Percentiles rank a stretch among this genome's conserved stretches.
These are phyloP conservation scores for Wickerhamomyces xylosicus DNA, from an alignment of 805 yeast genomes.

Conservation along the genomic window DNA sequence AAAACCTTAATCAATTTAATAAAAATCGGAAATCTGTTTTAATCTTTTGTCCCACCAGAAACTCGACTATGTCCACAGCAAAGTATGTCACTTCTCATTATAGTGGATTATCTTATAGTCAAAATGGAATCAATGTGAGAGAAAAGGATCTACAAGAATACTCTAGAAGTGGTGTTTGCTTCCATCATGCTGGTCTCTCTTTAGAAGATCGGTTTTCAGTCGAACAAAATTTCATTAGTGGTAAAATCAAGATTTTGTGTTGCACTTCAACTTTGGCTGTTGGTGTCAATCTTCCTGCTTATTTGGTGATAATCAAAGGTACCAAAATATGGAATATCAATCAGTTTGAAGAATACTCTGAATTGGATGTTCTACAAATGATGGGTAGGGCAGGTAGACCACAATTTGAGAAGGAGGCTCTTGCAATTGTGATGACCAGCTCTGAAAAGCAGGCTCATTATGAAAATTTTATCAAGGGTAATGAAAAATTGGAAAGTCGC, in stretches of 20 bases:
- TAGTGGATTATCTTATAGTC: neutral
- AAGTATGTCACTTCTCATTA: constrained; percentile 23
- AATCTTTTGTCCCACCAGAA: constrained; percentile 44
- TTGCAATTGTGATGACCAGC: constrained; percentile 39
- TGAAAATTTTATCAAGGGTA: constrained; percentile 30
- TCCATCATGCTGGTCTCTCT: constrained; percentile 50
- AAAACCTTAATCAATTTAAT: constrained; percentile 28
- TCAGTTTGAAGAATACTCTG: constrained; percentile 41
- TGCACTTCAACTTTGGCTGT: constrained; percentile 53
- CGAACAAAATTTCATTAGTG: constrained; percentile 34
- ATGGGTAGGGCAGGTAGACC: constrained; percentile 61
- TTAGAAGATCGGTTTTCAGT: constrained; percentile 33
- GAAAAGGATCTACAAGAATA: constrained; percentile 21
- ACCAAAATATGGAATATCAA: constrained; percentile 48
- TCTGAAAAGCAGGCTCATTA: constrained; percentile 24
- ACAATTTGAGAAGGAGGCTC: constrained; percentile 38
- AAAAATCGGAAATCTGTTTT: constrained; percentile 31
- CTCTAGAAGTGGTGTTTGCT: constrained; percentile 31
- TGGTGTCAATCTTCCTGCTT: constrained; percentile 55
- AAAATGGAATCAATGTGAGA: constrained; percentile 2
- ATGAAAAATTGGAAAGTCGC: constrained; percentile 36
- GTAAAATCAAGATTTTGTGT: constrained; percentile 34
- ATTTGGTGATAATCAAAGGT: constrained; percentile 49
- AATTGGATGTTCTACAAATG: constrained; percentile 49
- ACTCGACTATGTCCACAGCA: constrained; percentile 36